Evolutionary conservation across 495 filamentous ascomycete species (phyloP).

Genomic region (Antarctomyces pellizariae): DNA sequence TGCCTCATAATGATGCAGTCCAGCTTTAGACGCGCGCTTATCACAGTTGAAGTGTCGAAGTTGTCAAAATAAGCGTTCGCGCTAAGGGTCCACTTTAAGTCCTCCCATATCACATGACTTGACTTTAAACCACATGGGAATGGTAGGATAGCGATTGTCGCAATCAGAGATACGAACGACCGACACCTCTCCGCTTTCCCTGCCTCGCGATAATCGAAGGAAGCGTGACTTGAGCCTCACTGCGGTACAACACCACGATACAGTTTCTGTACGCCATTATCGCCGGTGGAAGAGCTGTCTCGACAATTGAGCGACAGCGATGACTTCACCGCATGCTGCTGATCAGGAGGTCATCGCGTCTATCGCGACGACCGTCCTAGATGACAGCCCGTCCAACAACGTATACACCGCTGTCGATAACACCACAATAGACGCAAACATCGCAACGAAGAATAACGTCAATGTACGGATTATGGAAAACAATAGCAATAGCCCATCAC

Average conservation of each 20-base stretch:
- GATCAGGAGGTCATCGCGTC: slow-evolving; percentile 1
- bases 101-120: slow-evolving; percentile 1
- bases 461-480: background rate
- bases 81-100: background rate
- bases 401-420: slow-evolving; percentile 3
- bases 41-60: background rate
- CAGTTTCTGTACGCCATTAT: background rate
- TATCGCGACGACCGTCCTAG: slow-evolving; percentile 2
- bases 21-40: no score
- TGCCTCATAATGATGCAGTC: no score
- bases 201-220: background rate
- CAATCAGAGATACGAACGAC: background rate
- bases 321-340: slow-evolving; percentile 10
- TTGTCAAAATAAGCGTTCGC: background rate
- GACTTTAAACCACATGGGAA: background rate
- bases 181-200: no score
- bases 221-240: background rate
- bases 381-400: slow-evolving; percentile 1
- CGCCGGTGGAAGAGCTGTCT: slow-evolving; percentile 14
- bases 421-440: background rate
- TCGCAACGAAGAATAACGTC: background rate
- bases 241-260: background rate
- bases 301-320: slow-evolving; percentile 11
- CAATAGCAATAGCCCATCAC: background rate
- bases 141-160: background rate